Base-by-base conservation (phyloP, 1,139 yeast species). In the Williopsis jadinii region DNA sequence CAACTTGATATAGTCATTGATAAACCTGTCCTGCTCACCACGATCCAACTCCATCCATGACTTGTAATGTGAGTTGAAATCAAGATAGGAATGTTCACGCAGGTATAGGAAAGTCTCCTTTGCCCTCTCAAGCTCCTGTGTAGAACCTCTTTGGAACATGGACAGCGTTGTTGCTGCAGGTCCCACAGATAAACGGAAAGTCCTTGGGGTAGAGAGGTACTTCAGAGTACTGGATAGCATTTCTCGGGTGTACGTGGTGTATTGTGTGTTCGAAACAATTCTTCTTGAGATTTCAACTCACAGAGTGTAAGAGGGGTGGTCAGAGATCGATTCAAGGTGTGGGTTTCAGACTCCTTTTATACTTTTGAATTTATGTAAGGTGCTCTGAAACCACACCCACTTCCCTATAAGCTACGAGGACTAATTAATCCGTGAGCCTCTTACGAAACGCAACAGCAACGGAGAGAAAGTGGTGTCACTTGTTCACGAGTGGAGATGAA, bases 1-100 rank as follows among this genome's bases (percentile, higher is more conserved):
- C 15, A 43, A 13, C 9, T 11, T 6, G 29, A 43, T 31, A 34
- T 47, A 47, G 2, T 15, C 8, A 19, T 38, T 13, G 24, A 46
- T 38, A 15, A 47, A 47, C 19, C 8, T 14, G 5, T 41, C 41
- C 31, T 46, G 49, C 27, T 47, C 49, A 6, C 11, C 26, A 11
- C 11, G 31, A 19, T 39, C 42, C 28, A 45, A 41, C 35, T 46
- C 49, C 41, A 40, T 36, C 49, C 48, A 44, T 9, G 43, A 41
- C 39, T 37, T 44, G 39, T 43, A 46, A 19, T 39, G 43, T n/a
- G 48, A 45, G 13, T 43, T 32, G 34, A 44, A 40, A 32, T 46
- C 45, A 11, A 41, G 29, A 27, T 39, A 42, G 3, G 46, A 27
- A 35, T 44, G 46, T 32, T 47, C 42, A 14, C 32, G 35, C 32